Base-by-base conservation (phyloP, 805 yeast genomes). In the Candida peoriensis region DNA sequence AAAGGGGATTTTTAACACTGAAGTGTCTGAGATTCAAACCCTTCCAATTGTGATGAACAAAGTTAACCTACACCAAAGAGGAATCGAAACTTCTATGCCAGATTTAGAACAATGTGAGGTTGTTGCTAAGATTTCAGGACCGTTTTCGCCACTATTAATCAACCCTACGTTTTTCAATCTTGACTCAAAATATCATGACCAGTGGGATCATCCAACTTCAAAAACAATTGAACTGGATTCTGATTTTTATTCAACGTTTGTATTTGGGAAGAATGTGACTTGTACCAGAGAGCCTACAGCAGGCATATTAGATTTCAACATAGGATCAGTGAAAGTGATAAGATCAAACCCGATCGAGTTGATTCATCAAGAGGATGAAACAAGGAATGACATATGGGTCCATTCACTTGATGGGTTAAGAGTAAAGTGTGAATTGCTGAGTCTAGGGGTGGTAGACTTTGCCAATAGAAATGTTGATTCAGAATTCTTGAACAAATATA, bases 341-440 rank as follows among this genome's bases (percentile, higher is more conserved):
- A 17, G 8, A 15, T 29, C 13, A 33, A 33, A n/a, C 28, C n/a
- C n/a, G n/a, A n/a, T n/a, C n/a, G n/a, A 17, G 10, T 27, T 16
- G 7, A 24, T 19, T 1, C 13, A 30, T 11, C 16, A n/a, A 8
- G 15, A 24, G 12, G n/a, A n/a, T n/a, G n/a, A n/a, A n/a, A n/a
- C n/a, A n/a, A 19, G 8, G 8, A 13, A 23, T 8, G 37, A 41
- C 24, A 6, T 37, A 5, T 46, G 49, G 53, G 25, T 46, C 2
- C 37, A 39, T n/a, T 37, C 39, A 11, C 42, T 75, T 3, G 52
- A 56, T 8, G 68, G 78, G 3, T 42, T 72, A 5, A 57, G 77
- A 28, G 26, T 76, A 12, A 50, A 55, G 5, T 37, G 78, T 23
- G 87, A 81, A 52, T 55, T 59, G 16, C 39, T 77, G 15, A 39